These are phyloP conservation scores for Suillus placidus DNA, from an alignment of 768 basidiomycete species.

Conservation along the genomic window DNA sequence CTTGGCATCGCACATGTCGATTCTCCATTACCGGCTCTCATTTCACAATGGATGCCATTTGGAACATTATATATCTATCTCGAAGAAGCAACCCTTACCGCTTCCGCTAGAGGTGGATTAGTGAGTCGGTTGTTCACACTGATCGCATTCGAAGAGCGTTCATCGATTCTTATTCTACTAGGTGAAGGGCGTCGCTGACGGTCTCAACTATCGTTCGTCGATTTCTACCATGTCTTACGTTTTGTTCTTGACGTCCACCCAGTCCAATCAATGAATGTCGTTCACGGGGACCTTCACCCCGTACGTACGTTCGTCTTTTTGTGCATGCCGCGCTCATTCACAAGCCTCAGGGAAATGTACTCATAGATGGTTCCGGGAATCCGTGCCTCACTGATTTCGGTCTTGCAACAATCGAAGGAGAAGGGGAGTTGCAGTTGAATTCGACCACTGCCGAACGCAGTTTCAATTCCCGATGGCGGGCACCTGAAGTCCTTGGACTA, in stretches of 20 bases:
- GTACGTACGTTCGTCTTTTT: background rate
- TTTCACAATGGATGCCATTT: background rate
- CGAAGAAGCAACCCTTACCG: background rate
- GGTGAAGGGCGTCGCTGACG: background rate
- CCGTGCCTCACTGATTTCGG: background rate
- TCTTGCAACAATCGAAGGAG: background rate
- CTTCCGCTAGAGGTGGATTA: background rate
- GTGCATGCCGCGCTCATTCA: background rate
- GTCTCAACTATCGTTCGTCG: background rate
- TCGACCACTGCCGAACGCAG: background rate
- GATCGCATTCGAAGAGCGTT: background rate
- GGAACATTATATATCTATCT: background rate
- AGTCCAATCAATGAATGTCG: background rate
- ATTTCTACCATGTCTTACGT: background rate
- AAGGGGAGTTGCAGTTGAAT: background rate
- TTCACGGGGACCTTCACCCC: background rate
- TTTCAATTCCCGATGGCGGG: background rate
- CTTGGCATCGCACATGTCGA: constrained; percentile 14
- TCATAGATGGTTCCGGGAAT: background rate
- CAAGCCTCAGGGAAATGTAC: background rate
- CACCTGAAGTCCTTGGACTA: background rate
- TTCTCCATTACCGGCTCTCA: background rate
- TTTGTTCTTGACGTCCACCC: background rate
- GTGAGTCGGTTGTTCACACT: background rate
- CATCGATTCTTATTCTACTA: background rate